Evolutionary conservation across 176 grass and related monocot species (phyloP).

Genomic region (Musa itinerans): DNA sequence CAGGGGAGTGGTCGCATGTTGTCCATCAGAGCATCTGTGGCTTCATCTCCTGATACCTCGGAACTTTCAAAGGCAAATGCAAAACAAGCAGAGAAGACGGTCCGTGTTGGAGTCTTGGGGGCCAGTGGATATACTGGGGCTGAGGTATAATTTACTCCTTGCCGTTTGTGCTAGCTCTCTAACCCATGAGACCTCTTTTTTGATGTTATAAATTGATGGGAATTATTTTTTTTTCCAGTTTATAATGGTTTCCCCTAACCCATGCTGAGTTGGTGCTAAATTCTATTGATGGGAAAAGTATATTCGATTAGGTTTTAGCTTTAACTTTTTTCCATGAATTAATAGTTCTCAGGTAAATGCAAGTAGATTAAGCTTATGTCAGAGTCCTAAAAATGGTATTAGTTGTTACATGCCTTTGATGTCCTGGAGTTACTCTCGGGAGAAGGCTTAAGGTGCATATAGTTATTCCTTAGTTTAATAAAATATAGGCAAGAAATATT

Average conservation of each 20-base stretch:
- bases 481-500: neutral
- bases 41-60: conserved; percentile 39
- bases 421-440: too few relatives aligned
- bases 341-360: too few relatives aligned
- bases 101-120: conserved; percentile 65
- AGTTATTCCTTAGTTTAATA: neutral
- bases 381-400: neutral
- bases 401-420: neutral
- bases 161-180: neutral
- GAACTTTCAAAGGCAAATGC: conserved; percentile 25
- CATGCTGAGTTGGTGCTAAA: too few relatives aligned
- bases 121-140: conserved; percentile 95
- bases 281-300: too few relatives aligned
- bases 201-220: too few relatives aligned
- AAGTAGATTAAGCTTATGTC: too few relatives aligned
- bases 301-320: too few relatives aligned
- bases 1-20: conserved; percentile 9
- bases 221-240: too few relatives aligned
- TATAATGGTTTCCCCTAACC: too few relatives aligned
- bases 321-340: too few relatives aligned
- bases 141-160: conserved; percentile 39
- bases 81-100: conserved; percentile 40
- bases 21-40: conserved; percentile 32
- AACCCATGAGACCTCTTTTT: neutral
- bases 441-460: neutral